Base-by-base conservation (phyloP, 768 basidiomycete species). In the Lactarius sp. region DNA sequence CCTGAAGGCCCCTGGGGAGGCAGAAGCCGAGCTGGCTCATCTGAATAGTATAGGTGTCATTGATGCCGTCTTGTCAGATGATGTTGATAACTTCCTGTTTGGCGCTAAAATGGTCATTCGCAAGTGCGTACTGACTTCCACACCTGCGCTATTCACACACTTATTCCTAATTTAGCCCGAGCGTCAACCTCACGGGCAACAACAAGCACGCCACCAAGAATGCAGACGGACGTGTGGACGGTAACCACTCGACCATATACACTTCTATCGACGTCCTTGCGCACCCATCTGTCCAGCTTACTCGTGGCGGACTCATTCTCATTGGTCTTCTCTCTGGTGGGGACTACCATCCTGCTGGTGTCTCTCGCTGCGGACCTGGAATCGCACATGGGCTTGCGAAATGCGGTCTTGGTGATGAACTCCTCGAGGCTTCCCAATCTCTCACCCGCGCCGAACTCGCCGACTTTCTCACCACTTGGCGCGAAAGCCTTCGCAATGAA, bases 21-120 rank as follows among this genome's bases (percentile, higher is more conserved):
- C 95, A 0, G 95, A 98, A 73, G 94, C 94, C 0, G 94, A 96
- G 71, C 79, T 98, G 2, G 94, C 94, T 0, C 87, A 90, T 66
- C 78, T 98, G 58, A 94, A 93, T 69, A 78, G 81, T 4, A 82
- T 86, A 49, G 92, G 92, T 3, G 73, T 89, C 57, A 89, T 98
- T 60, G 95, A 98, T 71, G 92, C 87, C 0, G 83, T 97, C 31
- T 79, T 95, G 50, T 91, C 94, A 0, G 95, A 98, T 73, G 95
- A 97, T 69, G 94, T 94, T 1, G 94, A 98, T 70, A 94, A 85
- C 59, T 88, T 96, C 70, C 75, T 97, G 3, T 98, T 98, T 66
- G 94, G 94, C 22, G 94, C 92, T 1, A 81, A 76, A 6, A 84
- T 84, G 51, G 85, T 98, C 34, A 83, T 96, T 68, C 83, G 94